phyloP scores from a whole-genome alignment of 1,284 basidiomycete species.

The Phylloboletellus chloephorus region DNA sequence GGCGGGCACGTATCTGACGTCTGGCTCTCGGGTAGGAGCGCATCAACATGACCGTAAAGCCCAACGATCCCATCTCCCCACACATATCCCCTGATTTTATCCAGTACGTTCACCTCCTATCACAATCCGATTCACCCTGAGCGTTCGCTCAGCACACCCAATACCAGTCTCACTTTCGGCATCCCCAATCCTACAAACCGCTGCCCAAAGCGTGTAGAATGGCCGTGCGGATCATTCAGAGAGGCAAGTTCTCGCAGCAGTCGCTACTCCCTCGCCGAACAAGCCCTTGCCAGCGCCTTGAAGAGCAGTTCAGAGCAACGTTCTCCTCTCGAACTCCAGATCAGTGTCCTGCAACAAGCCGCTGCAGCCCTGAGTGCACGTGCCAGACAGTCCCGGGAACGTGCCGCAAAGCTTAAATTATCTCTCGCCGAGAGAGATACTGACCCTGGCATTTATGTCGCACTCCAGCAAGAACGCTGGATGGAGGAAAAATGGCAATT shows the following conservation, averaged over 20 bases:
- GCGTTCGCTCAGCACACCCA: slow-evolving; percentile 19
- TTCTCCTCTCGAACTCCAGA: slow-evolving; percentile 42
- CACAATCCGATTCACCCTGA: slow-evolving; percentile 15
- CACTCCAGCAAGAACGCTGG: slow-evolving; percentile 45
- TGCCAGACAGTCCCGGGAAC: slow-evolving; percentile 42
- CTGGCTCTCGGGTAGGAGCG: slow-evolving; percentile 15
- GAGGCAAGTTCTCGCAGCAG: slow-evolving; percentile 26
- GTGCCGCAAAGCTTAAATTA: slow-evolving; percentile 37
- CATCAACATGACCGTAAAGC: slow-evolving; percentile 14
- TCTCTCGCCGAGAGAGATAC: slow-evolving; percentile 35
- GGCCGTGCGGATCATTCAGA: slow-evolving; percentile 20
- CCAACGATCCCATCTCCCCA: slow-evolving; percentile 6
- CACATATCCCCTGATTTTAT: slow-evolving; percentile 4
- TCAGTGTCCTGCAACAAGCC: slow-evolving; percentile 41
- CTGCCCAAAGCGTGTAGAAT: slow-evolving; percentile 10
- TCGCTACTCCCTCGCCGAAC: slow-evolving; percentile 40
- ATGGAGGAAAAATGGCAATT: slow-evolving; percentile 42
- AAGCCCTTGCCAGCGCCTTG: slow-evolving; percentile 34
- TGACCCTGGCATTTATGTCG: slow-evolving; percentile 33
- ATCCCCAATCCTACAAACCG: slow-evolving; percentile 21
- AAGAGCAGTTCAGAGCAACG: slow-evolving; percentile 27
- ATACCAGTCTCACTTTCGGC: slow-evolving; percentile 26
- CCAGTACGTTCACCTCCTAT: slow-evolving; percentile 18
- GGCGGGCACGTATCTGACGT: slow-evolving; percentile 1
- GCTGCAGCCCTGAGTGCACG: slow-evolving; percentile 39